Conservation (phyloP, 805 yeast species). For the Tetrapisispora iriomotensis region DNA sequence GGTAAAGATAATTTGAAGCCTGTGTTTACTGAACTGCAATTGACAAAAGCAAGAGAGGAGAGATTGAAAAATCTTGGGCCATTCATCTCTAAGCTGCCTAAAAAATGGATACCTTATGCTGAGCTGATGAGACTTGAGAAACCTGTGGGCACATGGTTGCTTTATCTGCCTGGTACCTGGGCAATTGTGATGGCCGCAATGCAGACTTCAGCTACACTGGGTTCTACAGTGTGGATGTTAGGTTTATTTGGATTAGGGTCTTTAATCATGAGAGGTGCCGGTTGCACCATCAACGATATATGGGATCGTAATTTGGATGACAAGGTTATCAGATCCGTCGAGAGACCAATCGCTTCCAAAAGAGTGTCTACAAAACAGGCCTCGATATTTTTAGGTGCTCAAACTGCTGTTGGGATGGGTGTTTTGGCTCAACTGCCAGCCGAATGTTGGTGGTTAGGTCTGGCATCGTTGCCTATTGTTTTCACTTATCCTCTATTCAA, state of each 20-base stretch:
- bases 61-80: constrained; percentile 42
- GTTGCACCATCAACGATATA: constrained; percentile 90
- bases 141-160: constrained; percentile 88
- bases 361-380: constrained; percentile 68
- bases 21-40: constrained; percentile 22
- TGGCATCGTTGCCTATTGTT: constrained; percentile 69
- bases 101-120: constrained; percentile 75
- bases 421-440: constrained; percentile 65
- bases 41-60: constrained; percentile 37
- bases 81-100: constrained; percentile 55
- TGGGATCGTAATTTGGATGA: constrained; percentile 75
- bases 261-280: constrained; percentile 91
- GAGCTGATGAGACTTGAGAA: constrained; percentile 85
- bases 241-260: constrained; percentile 77
- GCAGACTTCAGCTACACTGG: constrained; percentile 46
- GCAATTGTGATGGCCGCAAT: constrained; percentile 85
- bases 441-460: constrained; percentile 75
- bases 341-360: constrained; percentile 89
- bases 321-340: constrained; percentile 78
- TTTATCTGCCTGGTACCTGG: constrained; percentile 85
- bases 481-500: constrained; percentile 88
- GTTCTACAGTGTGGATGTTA: constrained; percentile 50
- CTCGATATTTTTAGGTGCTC: constrained; percentile 56
- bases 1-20: not conserved
- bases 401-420: constrained; percentile 62